phyloP scores from a whole-genome alignment of 2,329 filamentous ascomycete species.

The Penicillium sp. region DNA sequence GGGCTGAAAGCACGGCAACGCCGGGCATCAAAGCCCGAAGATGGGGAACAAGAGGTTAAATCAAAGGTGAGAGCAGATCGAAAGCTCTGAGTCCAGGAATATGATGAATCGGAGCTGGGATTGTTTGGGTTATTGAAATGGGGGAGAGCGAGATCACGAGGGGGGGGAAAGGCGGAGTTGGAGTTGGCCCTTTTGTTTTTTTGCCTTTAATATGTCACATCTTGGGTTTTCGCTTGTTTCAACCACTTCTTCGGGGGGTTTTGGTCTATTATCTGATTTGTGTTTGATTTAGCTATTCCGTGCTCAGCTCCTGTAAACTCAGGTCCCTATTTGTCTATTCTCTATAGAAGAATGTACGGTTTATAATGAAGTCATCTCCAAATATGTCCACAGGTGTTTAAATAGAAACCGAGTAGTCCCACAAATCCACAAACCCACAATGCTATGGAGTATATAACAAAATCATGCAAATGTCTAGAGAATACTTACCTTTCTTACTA shows the following conservation, averaged over 20 bases:
- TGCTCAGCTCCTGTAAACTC: background rate
- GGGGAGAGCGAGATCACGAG: slow-evolving; percentile 14
- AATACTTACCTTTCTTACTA: background rate
- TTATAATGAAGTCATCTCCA: slow-evolving; percentile 2
- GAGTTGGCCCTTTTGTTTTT: slow-evolving; percentile 12
- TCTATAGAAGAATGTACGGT: background rate
- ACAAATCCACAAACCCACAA: background rate
- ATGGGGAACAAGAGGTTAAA: slow-evolving; percentile 7
- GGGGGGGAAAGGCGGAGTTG: slow-evolving; percentile 18
- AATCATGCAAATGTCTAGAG: background rate
- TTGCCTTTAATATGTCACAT: slow-evolving; percentile 6
- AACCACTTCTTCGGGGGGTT: background rate
- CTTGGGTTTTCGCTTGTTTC: background rate
- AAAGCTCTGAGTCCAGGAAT: slow-evolving; percentile 2
- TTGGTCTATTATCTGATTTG: background rate
- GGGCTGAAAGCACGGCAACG: slow-evolving; percentile 20
- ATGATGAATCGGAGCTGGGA: slow-evolving; percentile 10
- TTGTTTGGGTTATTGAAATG: slow-evolving; percentile 3
- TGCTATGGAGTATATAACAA: background rate
- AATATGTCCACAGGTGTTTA: background rate
- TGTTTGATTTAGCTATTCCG: background rate
- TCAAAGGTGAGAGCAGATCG: background rate
- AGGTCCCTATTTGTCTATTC: background rate
- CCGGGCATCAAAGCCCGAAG: slow-evolving; percentile 24
- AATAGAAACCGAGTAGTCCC: slow-evolving; percentile 2